Evolutionary conservation across 306 rosid genomes (phyloP).

Genomic region (Benincasa hispida): DNA sequence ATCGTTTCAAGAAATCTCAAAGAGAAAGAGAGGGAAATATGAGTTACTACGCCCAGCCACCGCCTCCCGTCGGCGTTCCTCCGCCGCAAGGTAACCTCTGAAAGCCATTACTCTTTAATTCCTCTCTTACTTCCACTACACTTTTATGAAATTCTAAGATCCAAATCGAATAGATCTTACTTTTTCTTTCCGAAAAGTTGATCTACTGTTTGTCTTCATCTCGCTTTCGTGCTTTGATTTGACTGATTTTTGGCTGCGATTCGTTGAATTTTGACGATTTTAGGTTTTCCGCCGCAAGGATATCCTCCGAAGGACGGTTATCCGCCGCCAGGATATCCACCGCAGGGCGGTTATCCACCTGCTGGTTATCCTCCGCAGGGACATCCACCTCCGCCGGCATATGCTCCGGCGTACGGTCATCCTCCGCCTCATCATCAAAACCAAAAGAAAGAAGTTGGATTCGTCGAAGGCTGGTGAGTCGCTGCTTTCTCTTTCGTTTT

Average conservation of each 20-base stretch:
- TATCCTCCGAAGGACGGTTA: slow-evolving; percentile 67
- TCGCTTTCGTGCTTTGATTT: not conserved
- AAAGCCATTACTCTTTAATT: not conserved
- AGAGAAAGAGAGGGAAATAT: slow-evolving; percentile 16
- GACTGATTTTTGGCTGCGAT: not conserved
- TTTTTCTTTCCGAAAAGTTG: not conserved
- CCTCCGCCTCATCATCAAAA: slow-evolving; percentile 48
- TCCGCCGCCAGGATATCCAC: slow-evolving; percentile 67
- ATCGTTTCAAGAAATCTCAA: too few species aligned
- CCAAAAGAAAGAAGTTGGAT: slow-evolving; percentile 21
- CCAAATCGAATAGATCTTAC: not conserved
- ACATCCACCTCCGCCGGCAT: slow-evolving; percentile 41
- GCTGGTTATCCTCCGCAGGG: slow-evolving; percentile 48
- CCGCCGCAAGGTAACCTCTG: slow-evolving; percentile 59
- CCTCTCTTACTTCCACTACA: too few species aligned
- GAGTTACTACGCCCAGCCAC: slow-evolving; percentile 84
- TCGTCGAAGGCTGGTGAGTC: slow-evolving; percentile 67
- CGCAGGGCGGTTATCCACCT: slow-evolving; percentile 39
- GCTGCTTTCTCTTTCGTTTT: not conserved
- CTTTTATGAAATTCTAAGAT: slow-evolving; percentile 2
- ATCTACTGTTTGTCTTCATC: too few species aligned
- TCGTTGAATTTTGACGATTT: not conserved
- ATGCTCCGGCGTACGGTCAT: slow-evolving; percentile 73
- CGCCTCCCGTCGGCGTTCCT: slow-evolving; percentile 86
- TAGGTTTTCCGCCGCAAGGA: slow-evolving; percentile 79